Evolutionary conservation across 371 early-diverging fungal species (phyloP).

Genomic region (Umbelopsis sp.): DNA sequence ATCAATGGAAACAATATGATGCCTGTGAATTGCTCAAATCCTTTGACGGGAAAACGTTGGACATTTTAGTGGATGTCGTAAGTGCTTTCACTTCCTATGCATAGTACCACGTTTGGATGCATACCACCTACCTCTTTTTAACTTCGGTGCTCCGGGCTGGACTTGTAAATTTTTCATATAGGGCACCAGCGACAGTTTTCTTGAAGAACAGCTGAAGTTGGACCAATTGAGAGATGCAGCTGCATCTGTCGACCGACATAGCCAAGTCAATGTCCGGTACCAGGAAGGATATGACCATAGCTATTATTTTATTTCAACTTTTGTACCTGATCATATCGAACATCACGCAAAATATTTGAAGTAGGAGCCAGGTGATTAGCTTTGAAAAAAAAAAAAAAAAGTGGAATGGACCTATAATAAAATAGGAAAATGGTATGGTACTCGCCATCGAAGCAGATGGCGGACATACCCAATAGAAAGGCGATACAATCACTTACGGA

Average conservation of each 20-base stretch:
- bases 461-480: too few species aligned
- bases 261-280: slow-evolving; percentile 64
- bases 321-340: slow-evolving; percentile 77
- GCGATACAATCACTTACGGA: neutral
- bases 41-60: slow-evolving; percentile 29
- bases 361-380: slow-evolving; percentile 2
- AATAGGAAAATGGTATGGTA: neutral
- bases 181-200: slow-evolving; percentile 76
- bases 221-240: slow-evolving; percentile 55
- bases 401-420: neutral
- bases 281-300: slow-evolving; percentile 88
- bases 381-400: neutral
- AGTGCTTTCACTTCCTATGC: neutral
- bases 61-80: slow-evolving; percentile 53
- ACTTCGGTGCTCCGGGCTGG: slow-evolving; percentile 4
- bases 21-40: slow-evolving; percentile 65
- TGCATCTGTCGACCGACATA: slow-evolving; percentile 37
- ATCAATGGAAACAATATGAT: slow-evolving; percentile 76
- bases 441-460: neutral
- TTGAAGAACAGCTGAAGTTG: slow-evolving; percentile 67
- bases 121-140: neutral
- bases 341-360: slow-evolving; percentile 71
- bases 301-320: slow-evolving; percentile 82
- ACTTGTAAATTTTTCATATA: slow-evolving; percentile 25
- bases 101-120: neutral